A percentile compares a stretch with the other conserved stretches of the same genome.
These are phyloP conservation scores for Candida frijolesensis DNA, from an alignment of 1,139 yeast genomes.

Conservation along the genomic window DNA sequence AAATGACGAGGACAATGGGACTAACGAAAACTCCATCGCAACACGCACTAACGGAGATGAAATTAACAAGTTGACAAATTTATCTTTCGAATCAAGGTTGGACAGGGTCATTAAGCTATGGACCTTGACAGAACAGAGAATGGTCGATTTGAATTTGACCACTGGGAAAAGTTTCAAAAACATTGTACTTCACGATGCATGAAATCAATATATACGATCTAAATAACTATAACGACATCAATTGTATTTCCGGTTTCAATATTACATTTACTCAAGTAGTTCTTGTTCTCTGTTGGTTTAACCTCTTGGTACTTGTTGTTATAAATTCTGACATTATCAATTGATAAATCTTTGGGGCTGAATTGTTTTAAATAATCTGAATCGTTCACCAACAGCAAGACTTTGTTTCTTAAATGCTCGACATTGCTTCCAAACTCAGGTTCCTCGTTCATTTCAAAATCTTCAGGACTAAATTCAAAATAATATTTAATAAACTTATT, in stretches of 20 bases:
- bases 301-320: slow-evolving; percentile 33
- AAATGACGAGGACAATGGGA: not conserved
- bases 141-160: slow-evolving; percentile 40
- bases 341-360: slow-evolving; percentile 17
- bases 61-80: slow-evolving; percentile 24
- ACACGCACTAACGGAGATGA: slow-evolving; percentile 28
- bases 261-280: slow-evolving; percentile 59
- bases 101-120: slow-evolving; percentile 60
- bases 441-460: slow-evolving; percentile 56
- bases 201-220: not conserved
- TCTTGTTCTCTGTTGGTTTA: slow-evolving; percentile 33
- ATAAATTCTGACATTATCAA: slow-evolving; percentile 30
- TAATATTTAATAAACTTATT: slow-evolving; percentile 56
- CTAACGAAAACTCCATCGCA: slow-evolving; percentile 1
- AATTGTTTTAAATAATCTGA: slow-evolving; percentile 45
- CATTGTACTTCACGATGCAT: not conserved
- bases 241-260: slow-evolving; percentile 70
- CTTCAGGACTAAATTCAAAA: slow-evolving; percentile 82
- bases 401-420: slow-evolving; percentile 56
- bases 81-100: slow-evolving; percentile 48
- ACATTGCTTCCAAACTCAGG: slow-evolving; percentile 75
- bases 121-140: slow-evolving; percentile 60
- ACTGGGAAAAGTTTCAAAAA: slow-evolving; percentile 27
- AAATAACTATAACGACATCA: slow-evolving; percentile 43
- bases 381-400: slow-evolving; percentile 53